phyloP scores from a whole-genome alignment of 352 stramenopile genomes.

The Phytophthora idaei region DNA sequence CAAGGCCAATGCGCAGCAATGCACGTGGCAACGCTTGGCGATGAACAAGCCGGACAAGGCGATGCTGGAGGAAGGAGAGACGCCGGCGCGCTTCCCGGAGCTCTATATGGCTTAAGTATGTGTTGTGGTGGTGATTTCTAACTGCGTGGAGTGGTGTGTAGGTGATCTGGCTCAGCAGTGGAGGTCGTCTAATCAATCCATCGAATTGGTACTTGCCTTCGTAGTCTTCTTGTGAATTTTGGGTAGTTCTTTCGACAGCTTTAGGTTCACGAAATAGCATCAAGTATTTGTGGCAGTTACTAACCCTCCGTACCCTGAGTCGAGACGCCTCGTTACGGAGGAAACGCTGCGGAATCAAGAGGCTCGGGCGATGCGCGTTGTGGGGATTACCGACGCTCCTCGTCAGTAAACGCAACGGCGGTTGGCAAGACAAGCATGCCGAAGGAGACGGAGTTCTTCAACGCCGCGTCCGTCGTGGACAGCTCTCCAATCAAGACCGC shows the following conservation, averaged over 20 bases:
- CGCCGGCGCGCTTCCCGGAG: conserved; percentile 43
- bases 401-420: conserved; percentile 5
- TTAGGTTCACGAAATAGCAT: not conserved
- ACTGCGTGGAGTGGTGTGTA: conserved; percentile 14
- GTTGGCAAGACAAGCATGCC: conserved; percentile 20
- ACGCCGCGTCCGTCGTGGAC: conserved; percentile 14
- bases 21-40: conserved; percentile 57
- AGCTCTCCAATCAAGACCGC: conserved; percentile 1
- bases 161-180: conserved; percentile 2
- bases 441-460: conserved; percentile 28
- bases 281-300: conserved; percentile 17
- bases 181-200: conserved; percentile 33
- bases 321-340: not conserved
- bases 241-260: not conserved
- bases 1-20: conserved; percentile 43
- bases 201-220: conserved; percentile 17
- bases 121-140: conserved; percentile 20
- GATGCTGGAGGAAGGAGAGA: conserved; percentile 31
- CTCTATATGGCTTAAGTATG: conserved; percentile 38
- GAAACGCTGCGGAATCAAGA: not conserved
- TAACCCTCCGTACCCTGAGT: conserved; percentile 1
- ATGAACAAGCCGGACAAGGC: conserved; percentile 43
- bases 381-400: not conserved
- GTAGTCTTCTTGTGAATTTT: not conserved
- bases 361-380: conserved; percentile 12